phyloP scores from a whole-genome alignment of 129 eudicot genomes.

The Lactuca saligna region DNA sequence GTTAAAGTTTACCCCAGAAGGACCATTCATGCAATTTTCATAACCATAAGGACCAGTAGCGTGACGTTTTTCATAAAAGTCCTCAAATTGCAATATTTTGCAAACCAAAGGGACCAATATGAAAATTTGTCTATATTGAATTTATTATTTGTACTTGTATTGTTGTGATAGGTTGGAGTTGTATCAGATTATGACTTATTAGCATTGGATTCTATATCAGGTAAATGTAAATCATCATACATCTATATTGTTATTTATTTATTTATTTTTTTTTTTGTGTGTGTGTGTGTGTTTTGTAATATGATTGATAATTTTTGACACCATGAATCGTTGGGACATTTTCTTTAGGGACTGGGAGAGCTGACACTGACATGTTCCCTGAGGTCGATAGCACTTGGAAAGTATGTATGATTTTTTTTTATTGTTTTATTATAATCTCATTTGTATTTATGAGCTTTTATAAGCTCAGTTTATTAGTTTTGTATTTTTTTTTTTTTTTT shows the following conservation, averaged over 20 bases:
- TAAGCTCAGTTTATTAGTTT: too few relatives aligned
- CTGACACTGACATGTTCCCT: constrained; percentile 66
- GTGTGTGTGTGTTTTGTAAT: not conserved
- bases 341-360: constrained; percentile 44
- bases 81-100: too few relatives aligned
- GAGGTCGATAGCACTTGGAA: constrained; percentile 84
- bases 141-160: too few relatives aligned
- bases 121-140: too few relatives aligned
- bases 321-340: constrained; percentile 1
- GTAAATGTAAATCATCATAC: constrained; percentile 46
- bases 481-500: too few relatives aligned
- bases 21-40: too few relatives aligned
- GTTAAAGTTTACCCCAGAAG: too few relatives aligned
- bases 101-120: too few relatives aligned
- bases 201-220: constrained; percentile 79
- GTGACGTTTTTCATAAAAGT: too few relatives aligned
- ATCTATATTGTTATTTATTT: not conserved
- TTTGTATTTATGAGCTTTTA: too few relatives aligned
- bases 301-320: not conserved
- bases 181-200: constrained; percentile 80
- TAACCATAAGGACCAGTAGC: too few relatives aligned
- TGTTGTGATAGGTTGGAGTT: constrained; percentile 56
- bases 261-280: not conserved
- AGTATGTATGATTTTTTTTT: constrained; percentile 39
- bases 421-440: too few relatives aligned